Conservation (phyloP, 192 early-diverging fungal species). For the Backusella sp. region DNA sequence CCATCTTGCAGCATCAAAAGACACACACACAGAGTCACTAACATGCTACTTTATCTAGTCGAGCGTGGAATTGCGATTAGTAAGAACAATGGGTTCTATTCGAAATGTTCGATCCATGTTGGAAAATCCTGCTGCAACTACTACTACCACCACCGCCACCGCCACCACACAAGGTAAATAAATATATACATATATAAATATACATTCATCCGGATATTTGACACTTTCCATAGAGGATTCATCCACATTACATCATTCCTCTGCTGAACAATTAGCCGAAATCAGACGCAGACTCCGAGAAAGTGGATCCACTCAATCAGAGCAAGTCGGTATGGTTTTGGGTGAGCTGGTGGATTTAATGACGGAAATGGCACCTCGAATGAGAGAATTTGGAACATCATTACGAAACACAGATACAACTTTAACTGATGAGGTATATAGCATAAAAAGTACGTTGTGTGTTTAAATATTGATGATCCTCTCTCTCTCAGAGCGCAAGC, state of each 20-base stretch:
- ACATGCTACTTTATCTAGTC: background rate
- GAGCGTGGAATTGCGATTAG: constrained; percentile 29
- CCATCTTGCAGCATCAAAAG: background rate
- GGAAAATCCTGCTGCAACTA: background rate
- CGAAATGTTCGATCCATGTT: constrained; percentile 32
- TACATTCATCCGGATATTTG: too few relatives aligned
- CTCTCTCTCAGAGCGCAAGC: background rate
- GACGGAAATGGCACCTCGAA: constrained; percentile 14
- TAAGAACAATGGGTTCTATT: constrained; percentile 27
- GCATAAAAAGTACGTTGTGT: background rate
- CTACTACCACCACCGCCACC: too few relatives aligned
- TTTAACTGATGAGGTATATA: background rate
- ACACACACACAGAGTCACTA: background rate
- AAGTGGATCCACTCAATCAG: constrained; percentile 22
- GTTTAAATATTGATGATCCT: background rate
- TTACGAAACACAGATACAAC: constrained; percentile 1
- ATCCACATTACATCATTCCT: constrained; percentile 14
- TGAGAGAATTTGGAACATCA: constrained; percentile 16
- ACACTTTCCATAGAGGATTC: background rate
- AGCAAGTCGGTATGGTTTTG: constrained; percentile 34
- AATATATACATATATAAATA: too few relatives aligned
- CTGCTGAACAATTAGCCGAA: constrained; percentile 23
- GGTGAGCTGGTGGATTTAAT: constrained; percentile 32
- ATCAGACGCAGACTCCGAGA: constrained; percentile 23
- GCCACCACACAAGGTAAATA: constrained; percentile 8